Conservation (phyloP, 1,284 basidiomycete species). For the Malassezia slooffiae region DNA sequence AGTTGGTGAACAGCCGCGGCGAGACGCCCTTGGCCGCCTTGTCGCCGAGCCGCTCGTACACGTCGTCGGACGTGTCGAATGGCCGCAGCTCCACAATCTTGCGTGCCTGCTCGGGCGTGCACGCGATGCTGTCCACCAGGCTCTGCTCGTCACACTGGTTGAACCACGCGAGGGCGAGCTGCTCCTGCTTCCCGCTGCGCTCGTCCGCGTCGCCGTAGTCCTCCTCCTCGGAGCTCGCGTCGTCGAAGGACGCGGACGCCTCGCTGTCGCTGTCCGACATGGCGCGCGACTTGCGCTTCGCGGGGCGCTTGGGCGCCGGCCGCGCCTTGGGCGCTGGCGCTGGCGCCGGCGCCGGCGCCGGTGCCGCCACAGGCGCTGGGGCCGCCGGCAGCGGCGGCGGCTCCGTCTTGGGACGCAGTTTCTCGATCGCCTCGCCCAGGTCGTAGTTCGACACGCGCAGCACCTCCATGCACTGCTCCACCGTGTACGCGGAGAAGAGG, state of each 20-base stretch:
- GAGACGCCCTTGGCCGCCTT: slow-evolving; percentile 90
- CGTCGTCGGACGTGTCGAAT: slow-evolving; percentile 64
- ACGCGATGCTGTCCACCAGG: slow-evolving; percentile 81
- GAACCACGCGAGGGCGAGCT: slow-evolving; percentile 58
- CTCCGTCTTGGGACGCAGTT: slow-evolving; percentile 9
- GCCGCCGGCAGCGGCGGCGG: slow-evolving; percentile 3
- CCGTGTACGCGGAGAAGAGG: slow-evolving; percentile 13
- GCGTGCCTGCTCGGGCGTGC: slow-evolving; percentile 67
- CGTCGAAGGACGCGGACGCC: slow-evolving; percentile 8
- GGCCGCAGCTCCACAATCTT: slow-evolving; percentile 71
- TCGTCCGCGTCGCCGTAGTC: slow-evolving; percentile 20
- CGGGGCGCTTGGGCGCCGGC: slow-evolving; percentile 4
- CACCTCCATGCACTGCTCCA: slow-evolving; percentile 13
- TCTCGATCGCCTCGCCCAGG: slow-evolving; percentile 15
- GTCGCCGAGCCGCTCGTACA: slow-evolving; percentile 51
- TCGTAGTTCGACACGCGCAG: slow-evolving; percentile 11
- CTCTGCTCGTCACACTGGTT: slow-evolving; percentile 63
- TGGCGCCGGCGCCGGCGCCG: neutral
- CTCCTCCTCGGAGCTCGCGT: slow-evolving; percentile 26
- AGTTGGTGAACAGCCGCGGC: slow-evolving; percentile 78
- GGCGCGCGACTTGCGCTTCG: slow-evolving; percentile 12
- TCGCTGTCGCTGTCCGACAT: slow-evolving; percentile 12
- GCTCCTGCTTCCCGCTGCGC: slow-evolving; percentile 25
- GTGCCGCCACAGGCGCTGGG: neutral
- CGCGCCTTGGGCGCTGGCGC: neutral